Percentiles rank a stretch among this genome's conserved stretches.
These are phyloP conservation scores for Yamadazyma atmosphaerica DNA, from an alignment of 1,139 yeast species.

Conservation along the genomic window DNA sequence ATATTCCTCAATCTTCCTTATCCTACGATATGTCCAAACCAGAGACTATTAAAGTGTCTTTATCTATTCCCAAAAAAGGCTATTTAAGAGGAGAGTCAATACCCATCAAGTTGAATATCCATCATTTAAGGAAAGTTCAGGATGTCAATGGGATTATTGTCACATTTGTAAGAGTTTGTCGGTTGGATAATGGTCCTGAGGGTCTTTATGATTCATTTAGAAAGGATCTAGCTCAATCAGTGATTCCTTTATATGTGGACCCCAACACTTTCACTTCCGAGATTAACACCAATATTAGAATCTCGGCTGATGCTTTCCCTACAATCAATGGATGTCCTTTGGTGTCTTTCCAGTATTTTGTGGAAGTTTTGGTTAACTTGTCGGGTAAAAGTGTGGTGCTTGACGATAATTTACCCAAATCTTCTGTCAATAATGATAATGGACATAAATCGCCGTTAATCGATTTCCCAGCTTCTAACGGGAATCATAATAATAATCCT, in stretches of 20 bases:
- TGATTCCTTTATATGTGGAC: constrained; percentile 78
- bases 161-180: constrained; percentile 77
- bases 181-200: constrained; percentile 68
- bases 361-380: constrained; percentile 78
- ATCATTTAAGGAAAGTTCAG: constrained; percentile 70
- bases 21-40: constrained; percentile 13
- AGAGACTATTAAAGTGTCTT: constrained; percentile 50
- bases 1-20: background rate
- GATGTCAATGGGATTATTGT: constrained; percentile 77
- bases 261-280: constrained; percentile 60
- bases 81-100: constrained; percentile 76
- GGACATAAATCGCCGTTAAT: constrained; percentile 16
- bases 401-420: constrained; percentile 29
- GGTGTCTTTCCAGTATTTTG: constrained; percentile 80
- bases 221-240: constrained; percentile 77
- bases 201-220: constrained; percentile 73
- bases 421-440: constrained; percentile 11
- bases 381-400: constrained; percentile 41
- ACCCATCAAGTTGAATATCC: constrained; percentile 65
- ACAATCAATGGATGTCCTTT: constrained; percentile 73
- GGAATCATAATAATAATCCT: constrained; percentile 4
- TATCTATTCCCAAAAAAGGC: constrained; percentile 68
- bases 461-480: constrained; percentile 14
- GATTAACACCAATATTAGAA: constrained; percentile 61
- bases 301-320: constrained; percentile 87